Base-by-base conservation (phyloP, 805 yeast species). In the Clavispora vitiphila region DNA sequence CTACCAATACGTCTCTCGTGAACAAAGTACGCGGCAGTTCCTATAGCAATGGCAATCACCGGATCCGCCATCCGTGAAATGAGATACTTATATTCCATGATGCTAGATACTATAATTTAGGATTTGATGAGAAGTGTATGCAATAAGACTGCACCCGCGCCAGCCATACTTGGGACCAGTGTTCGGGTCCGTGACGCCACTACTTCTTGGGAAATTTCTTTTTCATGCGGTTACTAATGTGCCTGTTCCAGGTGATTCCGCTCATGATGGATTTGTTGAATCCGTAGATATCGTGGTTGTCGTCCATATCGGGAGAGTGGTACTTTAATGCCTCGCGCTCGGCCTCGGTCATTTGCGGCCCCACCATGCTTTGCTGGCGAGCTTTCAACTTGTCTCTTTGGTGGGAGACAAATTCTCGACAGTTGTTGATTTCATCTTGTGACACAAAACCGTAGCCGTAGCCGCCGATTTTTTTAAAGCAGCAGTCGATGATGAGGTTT, bases 391-490 rank as follows among this genome's bases (percentile, higher is more conserved):
- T 66, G 29, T 62, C 61, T 40, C 95, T 61, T 53, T 79, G 83
- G 30, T 78, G 77, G 7, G 80, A 68, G 11, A 91, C 97, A 60
- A 82, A 90, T 51, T 77, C 77, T 37, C 95, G 74, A 55, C 96
- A 84, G 51, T 81, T 76, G 46, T 77, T 72, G 37, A 91, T 80
- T 59, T 91, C 96, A 32, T 80, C 87, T 56, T 90, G 96, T 2
- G 90, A 80, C 18, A 87, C 62, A 47, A 81, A 81, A 16, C 86
- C 89, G 55, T 80, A 80, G 8, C 75, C 74, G 43, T 67, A 69
- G 0, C 87, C 83, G 19, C 81, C 77, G 37, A 82, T 73, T 43
- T 81, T 81, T 53, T 81, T 81, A 64, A 83, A 90, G 49, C 95
- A 86, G 29, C 81, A 71, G 46, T 83, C 89, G 54, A 89, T 72